Base-by-base conservation (phyloP, 2,329 filamentous ascomycete species). In the Pseudogymnoascus sp. region DNA sequence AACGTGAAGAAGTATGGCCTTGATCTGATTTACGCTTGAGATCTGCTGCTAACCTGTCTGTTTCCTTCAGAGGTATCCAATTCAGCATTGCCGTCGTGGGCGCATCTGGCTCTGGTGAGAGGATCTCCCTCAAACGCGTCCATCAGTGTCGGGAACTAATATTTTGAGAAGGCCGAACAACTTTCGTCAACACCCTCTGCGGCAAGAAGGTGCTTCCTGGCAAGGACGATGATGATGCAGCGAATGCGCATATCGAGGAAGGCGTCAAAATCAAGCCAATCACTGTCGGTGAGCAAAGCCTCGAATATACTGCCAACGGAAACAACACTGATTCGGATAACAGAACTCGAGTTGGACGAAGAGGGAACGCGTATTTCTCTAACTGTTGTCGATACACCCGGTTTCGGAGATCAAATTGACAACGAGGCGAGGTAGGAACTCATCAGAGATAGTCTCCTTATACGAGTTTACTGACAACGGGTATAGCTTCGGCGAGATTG, bases 81-180 rank as follows among this genome's bases (percentile, higher is more conserved):
- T 99, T 99, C 84, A 97, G 93, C 79, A 81, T 99, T 86, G 99
- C 99, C 95, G 95, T 99, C 75, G 97, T 95, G 77, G 95, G 95
- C 82, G 95, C 95, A 76, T 97, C 93, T 72, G 95, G 95, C 79
- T 97, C 95, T 79, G 95, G 92, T 96, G 87, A 74, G 84, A 80
- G 65, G 60, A 61, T 14, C 31, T 49, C 21, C 66, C 11, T 16
- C 59, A 60, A 64, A 40, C 53, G 23, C 63, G 16, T 16, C 63
- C 36, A 56, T 56, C 49, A 18, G 28, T 34, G 34, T 56, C 34
- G 5, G 28, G 49, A 61, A 68, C 66, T 61, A 64, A 61, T 66
- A 61, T 65, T 67, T 62, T 67, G 43, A 65, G 63, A 72, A 96
- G 92, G 95, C 75, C 90, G 95, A 76, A 99, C 95, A 69, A 99